Percentiles rank a stretch among this genome's conserved stretches.
Evolutionary conservation across 371 early-diverging fungal species (phyloP).

Genomic region (Nematocida major): DNA sequence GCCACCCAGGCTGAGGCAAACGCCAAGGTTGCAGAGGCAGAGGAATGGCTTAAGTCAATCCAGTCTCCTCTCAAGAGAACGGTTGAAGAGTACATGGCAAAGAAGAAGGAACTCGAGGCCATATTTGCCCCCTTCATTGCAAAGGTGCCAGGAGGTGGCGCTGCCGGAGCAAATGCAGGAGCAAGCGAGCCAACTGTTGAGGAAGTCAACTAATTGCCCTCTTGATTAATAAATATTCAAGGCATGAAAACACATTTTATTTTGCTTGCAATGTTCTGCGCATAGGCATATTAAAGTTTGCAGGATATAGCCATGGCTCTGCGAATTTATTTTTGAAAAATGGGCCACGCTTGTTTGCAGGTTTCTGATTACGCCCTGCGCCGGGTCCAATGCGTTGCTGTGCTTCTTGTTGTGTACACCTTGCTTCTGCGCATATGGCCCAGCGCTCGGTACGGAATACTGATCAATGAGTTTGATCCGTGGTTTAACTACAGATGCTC

Average conservation of each 20-base stretch:
- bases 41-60: slow-evolving; percentile 53
- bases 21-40: slow-evolving; percentile 47
- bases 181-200: slow-evolving; percentile 38
- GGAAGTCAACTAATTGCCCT: slow-evolving; percentile 31
- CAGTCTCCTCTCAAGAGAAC: slow-evolving; percentile 17
- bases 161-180: background rate
- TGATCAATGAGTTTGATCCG: slow-evolving; percentile 98
- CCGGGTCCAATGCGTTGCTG: background rate
- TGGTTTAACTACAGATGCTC: slow-evolving; percentile 97
- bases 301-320: too few relatives aligned
- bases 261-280: background rate
- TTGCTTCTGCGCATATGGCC: slow-evolving; percentile 73
- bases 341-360: too few relatives aligned
- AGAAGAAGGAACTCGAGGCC: slow-evolving; percentile 44
- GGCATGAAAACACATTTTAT: background rate
- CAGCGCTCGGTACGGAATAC: slow-evolving; percentile 78
- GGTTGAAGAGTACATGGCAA: slow-evolving; percentile 28
- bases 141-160: background rate
- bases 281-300: background rate
- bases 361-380: too few relatives aligned
- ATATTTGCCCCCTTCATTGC: slow-evolving; percentile 26
- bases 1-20: slow-evolving; percentile 45
- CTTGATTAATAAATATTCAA: slow-evolving; percentile 14
- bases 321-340: too few relatives aligned
- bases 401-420: background rate